Percentiles rank a stretch among this genome's conserved stretches.
Evolutionary conservation across 164 flowering plant species (phyloP).

Genomic region (Aristolochia californica): DNA sequence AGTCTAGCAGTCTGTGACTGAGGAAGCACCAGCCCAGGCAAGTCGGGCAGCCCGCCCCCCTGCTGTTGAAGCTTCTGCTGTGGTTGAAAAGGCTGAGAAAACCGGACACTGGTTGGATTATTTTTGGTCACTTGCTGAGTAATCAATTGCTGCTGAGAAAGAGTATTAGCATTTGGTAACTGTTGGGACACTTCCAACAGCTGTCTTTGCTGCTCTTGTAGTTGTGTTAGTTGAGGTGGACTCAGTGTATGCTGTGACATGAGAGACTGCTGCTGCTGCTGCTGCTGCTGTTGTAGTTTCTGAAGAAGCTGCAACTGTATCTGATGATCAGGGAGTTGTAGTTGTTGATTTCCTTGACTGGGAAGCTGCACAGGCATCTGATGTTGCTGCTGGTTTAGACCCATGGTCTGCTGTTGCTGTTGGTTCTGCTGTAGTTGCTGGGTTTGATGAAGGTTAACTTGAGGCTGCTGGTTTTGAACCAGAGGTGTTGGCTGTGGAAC

Average conservation of each 20-base stretch:
- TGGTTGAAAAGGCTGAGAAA: slow-evolving; percentile 36
- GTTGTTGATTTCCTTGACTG: slow-evolving; percentile 46
- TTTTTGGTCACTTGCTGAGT: slow-evolving; percentile 40
- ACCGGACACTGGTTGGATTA: slow-evolving; percentile 28
- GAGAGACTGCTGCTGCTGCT: slow-evolving; percentile 69
- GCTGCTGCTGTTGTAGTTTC: too few relatives aligned
- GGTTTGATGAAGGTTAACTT: slow-evolving; percentile 38
- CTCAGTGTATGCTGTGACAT: slow-evolving; percentile 42
- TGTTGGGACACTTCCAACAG: slow-evolving; percentile 44
- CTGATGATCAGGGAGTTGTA: slow-evolving; percentile 55
- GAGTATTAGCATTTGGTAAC: slow-evolving; percentile 36
- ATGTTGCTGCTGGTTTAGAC: slow-evolving; percentile 40
- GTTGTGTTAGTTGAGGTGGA: slow-evolving; percentile 47
- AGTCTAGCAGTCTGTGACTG: slow-evolving; percentile 30
- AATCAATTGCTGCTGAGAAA: slow-evolving; percentile 33
- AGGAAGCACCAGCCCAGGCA: slow-evolving; percentile 34
- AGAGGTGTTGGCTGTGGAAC: slow-evolving; percentile 40
- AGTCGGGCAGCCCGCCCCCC: slow-evolving; percentile 33
- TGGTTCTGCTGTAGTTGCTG: slow-evolving; percentile 18
- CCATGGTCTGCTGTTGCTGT: slow-evolving; percentile 16
- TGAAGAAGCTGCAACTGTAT: slow-evolving; percentile 63
- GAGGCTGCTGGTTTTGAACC: slow-evolving; percentile 48
- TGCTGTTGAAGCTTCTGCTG: slow-evolving; percentile 49
- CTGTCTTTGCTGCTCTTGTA: slow-evolving; percentile 64
- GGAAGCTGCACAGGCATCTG: slow-evolving; percentile 25